phyloP scores from a whole-genome alignment of 768 basidiomycete species.

The Lactifluus pinguis region DNA sequence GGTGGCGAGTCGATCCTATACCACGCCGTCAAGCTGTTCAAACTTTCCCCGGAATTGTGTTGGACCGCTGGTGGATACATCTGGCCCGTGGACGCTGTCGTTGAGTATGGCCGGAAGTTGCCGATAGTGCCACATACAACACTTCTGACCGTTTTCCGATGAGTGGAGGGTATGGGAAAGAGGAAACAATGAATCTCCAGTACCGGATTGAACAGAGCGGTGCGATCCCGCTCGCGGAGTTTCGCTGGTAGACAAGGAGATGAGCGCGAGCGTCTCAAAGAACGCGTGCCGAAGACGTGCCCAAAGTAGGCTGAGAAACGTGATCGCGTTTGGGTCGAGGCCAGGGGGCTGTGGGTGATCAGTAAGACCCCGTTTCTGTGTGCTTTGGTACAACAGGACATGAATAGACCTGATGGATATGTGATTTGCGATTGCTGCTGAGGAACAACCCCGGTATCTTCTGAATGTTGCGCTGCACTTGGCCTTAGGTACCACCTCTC shows the following conservation, averaged over 20 bases:
- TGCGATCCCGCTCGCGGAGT: constrained; percentile 50
- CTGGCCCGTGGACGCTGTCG: constrained; percentile 65
- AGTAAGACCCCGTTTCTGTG: constrained; percentile 27
- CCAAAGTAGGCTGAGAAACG: too few species aligned
- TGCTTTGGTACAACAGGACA: constrained; percentile 47
- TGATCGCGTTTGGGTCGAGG: too few species aligned
- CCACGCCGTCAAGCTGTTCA: constrained; percentile 68
- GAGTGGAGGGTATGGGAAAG: constrained; percentile 34
- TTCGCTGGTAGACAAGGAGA: constrained; percentile 46
- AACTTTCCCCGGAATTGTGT: constrained; percentile 62
- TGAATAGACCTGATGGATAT: constrained; percentile 27
- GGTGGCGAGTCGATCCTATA: constrained; percentile 69
- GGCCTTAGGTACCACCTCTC: constrained; percentile 41
- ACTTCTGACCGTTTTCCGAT: constrained; percentile 32
- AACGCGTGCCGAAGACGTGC: constrained; percentile 59
- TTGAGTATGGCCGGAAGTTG: constrained; percentile 47
- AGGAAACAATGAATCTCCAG: constrained; percentile 33
- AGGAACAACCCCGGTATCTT: constrained; percentile 40
- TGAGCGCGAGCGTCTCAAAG: constrained; percentile 44
- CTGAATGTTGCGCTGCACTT: constrained; percentile 37
- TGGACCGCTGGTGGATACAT: constrained; percentile 80
- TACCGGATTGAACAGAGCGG: constrained; percentile 58
- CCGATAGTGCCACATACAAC: constrained; percentile 23
- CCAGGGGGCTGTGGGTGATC: constrained; percentile 50
- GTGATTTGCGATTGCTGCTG: constrained; percentile 35